Evolutionary conservation across 148 eudicot species (phyloP), one percentile per base, ranked within the genome.

Genomic region (Dysphania ambrosioides): DNA sequence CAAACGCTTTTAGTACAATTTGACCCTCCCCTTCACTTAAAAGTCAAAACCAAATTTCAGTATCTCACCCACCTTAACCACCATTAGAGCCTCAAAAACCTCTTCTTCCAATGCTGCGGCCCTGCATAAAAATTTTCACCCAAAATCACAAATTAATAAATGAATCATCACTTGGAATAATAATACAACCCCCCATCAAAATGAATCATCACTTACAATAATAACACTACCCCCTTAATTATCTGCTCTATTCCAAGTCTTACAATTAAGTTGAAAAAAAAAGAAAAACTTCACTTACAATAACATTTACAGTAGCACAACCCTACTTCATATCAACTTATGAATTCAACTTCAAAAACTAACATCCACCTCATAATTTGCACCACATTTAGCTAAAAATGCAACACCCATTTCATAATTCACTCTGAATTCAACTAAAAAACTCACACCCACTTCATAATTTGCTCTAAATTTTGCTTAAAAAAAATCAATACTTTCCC

Each of bases 71-170:
- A 93, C 98, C 97, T 91, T 93, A 16, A 84, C 98, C 23, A 91
- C 56, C 89, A 87, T 79, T 47, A 93, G 18, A 70, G 97, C 98
- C 69, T 91, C 98, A 26, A 87, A 86, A 68, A 93, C 91, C 47
- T 93, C 93, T 27, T 70, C 79, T 76, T 89, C 89, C 66, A 86
- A 65, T 29, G 87, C 86, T 74, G 91, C 93, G 80, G 79, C 95
- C 75, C 98, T 93, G 83, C 84, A 80, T 70, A 42, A 55, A 67
- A 35, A 75, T n/a, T 13, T 51, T 38, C 55, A 26, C 1, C 13
- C 61, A 34, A 16, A 18, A 19, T 24, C 47, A 66, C 66, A 70
- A 42, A 69, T 10, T 4, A 65, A 36, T 65, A 21, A 4, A 34
- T 13, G 21, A 19, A 16, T 59, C 23, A 64, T 64, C 68, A 64